Percentiles rank a stretch among this genome's conserved stretches.
Evolutionary conservation across 1,139 yeast genomes (phyloP).

Genomic region (Kluyveromyces sp.): DNA sequence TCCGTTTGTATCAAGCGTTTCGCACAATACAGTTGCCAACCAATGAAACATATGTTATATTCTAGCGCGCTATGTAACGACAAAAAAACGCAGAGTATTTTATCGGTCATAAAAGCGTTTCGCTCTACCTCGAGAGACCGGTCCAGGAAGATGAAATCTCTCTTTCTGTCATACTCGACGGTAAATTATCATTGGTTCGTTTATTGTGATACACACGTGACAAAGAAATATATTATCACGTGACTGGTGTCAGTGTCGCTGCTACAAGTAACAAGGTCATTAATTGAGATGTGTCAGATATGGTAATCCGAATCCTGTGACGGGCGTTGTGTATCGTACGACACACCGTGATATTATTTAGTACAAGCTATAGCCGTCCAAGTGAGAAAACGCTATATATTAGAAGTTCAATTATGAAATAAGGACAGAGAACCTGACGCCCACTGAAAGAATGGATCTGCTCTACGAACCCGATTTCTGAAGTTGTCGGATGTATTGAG

Average conservation of each 20-base stretch:
- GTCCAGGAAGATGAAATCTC: too few relatives aligned
- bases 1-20: background rate
- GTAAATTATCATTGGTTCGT: background rate
- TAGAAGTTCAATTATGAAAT: too few relatives aligned
- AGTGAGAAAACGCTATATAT: background rate
- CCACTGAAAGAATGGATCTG: background rate
- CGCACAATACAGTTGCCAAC: background rate
- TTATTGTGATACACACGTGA: too few relatives aligned
- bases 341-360: background rate
- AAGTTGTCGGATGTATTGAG: conserved; percentile 55
- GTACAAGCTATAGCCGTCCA: background rate
- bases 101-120: background rate
- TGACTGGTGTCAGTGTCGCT: background rate
- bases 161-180: background rate
- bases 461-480: conserved; percentile 4
- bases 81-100: background rate
- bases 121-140: too few relatives aligned
- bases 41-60: background rate
- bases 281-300: background rate
- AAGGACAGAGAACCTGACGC: too few relatives aligned
- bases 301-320: background rate
- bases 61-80: background rate
- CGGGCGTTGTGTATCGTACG: background rate
- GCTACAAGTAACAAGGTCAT: background rate
- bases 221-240: too few relatives aligned